Conservation (phyloP, 352 stramenopile genomes). For the Pythium aphanidermatum region DNA sequence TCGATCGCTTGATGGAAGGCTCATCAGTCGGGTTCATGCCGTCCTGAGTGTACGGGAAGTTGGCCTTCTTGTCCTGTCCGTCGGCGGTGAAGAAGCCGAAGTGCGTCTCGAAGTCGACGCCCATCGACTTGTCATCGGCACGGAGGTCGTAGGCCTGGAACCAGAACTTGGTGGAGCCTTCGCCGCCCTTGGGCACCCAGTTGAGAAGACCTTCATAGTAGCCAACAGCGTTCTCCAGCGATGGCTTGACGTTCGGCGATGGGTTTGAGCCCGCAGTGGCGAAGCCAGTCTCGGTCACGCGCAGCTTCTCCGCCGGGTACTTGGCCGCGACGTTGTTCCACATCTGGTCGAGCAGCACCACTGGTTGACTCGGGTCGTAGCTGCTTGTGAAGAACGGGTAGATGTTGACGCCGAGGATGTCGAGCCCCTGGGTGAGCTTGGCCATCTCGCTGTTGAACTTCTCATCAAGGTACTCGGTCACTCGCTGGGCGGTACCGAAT, state of each 20-base stretch:
- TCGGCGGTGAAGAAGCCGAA: constrained; percentile 24
- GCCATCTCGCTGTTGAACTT: constrained; percentile 14
- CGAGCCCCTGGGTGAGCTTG: constrained; percentile 10
- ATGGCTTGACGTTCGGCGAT: constrained; percentile 9
- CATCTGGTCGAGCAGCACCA: constrained; percentile 10
- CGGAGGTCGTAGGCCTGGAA: constrained; percentile 19
- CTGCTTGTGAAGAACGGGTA: constrained; percentile 33
- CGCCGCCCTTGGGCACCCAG: constrained; percentile 10
- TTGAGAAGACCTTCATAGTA: constrained; percentile 17
- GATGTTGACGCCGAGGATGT: constrained; percentile 28
- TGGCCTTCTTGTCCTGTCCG: constrained; percentile 14
- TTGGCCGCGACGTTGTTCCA: constrained; percentile 14
- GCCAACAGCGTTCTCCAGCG: constrained; percentile 10
- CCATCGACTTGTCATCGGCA: constrained; percentile 9
- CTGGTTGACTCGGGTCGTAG: constrained; percentile 11
- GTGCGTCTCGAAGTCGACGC: constrained; percentile 19
- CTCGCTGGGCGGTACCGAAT: constrained; percentile 40
- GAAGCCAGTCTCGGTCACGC: constrained; percentile 19
- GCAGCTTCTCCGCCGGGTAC: constrained; percentile 14
- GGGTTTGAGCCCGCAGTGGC: constrained; percentile 9
- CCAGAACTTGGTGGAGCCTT: constrained; percentile 15
- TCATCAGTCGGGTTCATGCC: neutral
- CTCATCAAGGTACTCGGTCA: constrained; percentile 21
- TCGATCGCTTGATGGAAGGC: neutral
- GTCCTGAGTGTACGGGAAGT: constrained; percentile 18